A percentile compares a stretch with the other conserved stretches of the same genome.
These are phyloP conservation scores for Mytilinidion resinicola DNA, from an alignment of 495 filamentous ascomycete species.

Conservation along the genomic window DNA sequence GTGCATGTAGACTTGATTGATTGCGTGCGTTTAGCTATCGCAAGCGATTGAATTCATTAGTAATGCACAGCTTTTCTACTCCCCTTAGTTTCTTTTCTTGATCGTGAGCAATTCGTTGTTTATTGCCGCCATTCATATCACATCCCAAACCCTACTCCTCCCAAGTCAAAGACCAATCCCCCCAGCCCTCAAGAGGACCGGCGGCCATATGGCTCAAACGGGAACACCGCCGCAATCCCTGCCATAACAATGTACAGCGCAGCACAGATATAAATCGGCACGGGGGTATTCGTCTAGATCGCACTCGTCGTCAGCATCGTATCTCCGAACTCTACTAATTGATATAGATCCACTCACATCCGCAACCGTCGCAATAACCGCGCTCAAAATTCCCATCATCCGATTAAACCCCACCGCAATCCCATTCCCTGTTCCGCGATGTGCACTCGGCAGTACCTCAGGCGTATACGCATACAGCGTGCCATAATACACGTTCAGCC, in stretches of 20 bases:
- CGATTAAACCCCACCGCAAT: slow-evolving; percentile 63
- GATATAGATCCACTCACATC: too few species aligned
- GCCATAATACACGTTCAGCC: slow-evolving; percentile 67
- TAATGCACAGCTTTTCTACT: too few species aligned
- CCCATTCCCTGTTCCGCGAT: slow-evolving; percentile 65
- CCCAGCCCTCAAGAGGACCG: slow-evolving; percentile 49
- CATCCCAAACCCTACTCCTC: too few species aligned
- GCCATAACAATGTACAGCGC: slow-evolving; percentile 62
- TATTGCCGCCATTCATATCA: too few species aligned
- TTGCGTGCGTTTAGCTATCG: too few species aligned
- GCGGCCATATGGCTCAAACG: slow-evolving; percentile 65
- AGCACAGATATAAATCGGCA: slow-evolving; percentile 64
- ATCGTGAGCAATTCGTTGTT: too few species aligned
- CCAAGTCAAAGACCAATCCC: not conserved
- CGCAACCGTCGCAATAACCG: slow-evolving; percentile 55
- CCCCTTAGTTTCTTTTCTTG: too few species aligned
- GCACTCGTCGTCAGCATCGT: too few species aligned
- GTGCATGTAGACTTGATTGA: too few species aligned
- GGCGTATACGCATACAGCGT: slow-evolving; percentile 59
- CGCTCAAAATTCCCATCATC: slow-evolving; percentile 65
- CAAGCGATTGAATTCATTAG: too few species aligned
- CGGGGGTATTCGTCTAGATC: slow-evolving; percentile 43
- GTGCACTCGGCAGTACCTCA: slow-evolving; percentile 58
- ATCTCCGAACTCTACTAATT: too few species aligned
- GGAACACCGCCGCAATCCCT: slow-evolving; percentile 51